Percentiles rank a stretch among this genome's conserved stretches.
These are phyloP conservation scores for Plectosphaerella cucumerina DNA, from an alignment of 2,329 filamentous ascomycete genomes.

Conservation along the genomic window DNA sequence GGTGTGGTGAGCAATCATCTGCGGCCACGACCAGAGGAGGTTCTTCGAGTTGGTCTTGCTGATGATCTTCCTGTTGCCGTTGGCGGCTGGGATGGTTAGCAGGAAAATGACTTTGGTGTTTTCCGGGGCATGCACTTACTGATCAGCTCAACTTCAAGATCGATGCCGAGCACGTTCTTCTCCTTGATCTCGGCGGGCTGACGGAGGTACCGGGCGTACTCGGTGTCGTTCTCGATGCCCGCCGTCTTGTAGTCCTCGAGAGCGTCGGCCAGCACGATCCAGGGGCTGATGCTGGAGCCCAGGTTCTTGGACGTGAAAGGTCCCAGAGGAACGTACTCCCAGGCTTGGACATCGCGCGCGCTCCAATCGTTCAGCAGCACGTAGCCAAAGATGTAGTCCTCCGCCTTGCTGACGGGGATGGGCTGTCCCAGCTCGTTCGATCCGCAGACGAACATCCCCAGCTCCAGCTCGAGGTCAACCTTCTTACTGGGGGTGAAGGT, in stretches of 20 bases:
- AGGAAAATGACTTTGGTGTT: rapidly evolving
- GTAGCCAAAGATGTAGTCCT: constrained; percentile 68
- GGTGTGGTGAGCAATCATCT: constrained; percentile 80
- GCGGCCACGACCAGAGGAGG: constrained; percentile 75
- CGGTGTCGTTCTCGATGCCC: constrained; percentile 25
- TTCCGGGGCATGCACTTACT: constrained; percentile 24
- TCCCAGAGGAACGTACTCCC: constrained; percentile 59
- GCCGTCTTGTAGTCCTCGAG: constrained; percentile 28
- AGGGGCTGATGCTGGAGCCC: constrained; percentile 56
- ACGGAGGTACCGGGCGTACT: constrained; percentile 41
- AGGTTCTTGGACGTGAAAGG: constrained; percentile 61
- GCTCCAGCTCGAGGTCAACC: constrained; percentile 74
- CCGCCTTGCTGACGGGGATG: constrained; percentile 61
- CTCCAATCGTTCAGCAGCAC: constrained; percentile 64
- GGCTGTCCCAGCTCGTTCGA: constrained; percentile 64
- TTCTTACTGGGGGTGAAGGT: constrained; percentile 56
- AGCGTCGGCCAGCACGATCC: constrained; percentile 59
- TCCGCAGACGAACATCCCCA: constrained; percentile 70
- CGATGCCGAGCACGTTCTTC: constrained; percentile 29
- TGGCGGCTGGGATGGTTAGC: constrained; percentile 16
- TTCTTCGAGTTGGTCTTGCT: constrained; percentile 26
- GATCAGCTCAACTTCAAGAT: constrained; percentile 32
- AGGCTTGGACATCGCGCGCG: constrained; percentile 56
- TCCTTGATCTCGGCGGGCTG: constrained; percentile 43
- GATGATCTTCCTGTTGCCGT: constrained; percentile 22